Percentiles rank a stretch among this genome's conserved stretches.
Evolutionary conservation across 805 yeast species (phyloP).

Genomic region (Metschnikowia koreensis): DNA sequence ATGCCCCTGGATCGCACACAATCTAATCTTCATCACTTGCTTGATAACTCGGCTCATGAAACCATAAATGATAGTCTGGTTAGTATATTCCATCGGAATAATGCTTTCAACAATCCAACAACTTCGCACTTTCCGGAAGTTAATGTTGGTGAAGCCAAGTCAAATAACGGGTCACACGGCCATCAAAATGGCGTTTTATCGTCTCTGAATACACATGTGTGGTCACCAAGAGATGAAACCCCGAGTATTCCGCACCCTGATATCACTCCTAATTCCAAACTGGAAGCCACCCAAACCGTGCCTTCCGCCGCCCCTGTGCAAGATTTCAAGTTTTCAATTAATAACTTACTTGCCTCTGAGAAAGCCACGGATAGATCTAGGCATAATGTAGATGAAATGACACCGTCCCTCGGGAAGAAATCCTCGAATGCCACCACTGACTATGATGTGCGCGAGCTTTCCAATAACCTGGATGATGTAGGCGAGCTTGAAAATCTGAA

Average conservation of each 20-base stretch:
- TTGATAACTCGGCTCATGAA: background rate
- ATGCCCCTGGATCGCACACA: slow-evolving; percentile 1
- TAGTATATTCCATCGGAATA: background rate
- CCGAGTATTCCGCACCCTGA: background rate
- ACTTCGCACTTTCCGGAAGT: too few relatives aligned
- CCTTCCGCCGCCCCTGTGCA: background rate
- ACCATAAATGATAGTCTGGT: background rate
- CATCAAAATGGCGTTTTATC: background rate
- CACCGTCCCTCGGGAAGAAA: background rate
- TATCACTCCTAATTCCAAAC: too few relatives aligned
- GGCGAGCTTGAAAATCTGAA: background rate
- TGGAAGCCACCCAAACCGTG: background rate
- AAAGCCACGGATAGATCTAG: too few relatives aligned
- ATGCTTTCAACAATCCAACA: background rate
- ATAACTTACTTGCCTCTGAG: slow-evolving; percentile 1
- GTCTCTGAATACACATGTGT: background rate
- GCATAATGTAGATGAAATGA: too few relatives aligned
- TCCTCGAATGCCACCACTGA: background rate
- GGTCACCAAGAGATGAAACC: background rate
- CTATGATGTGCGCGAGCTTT: background rate
- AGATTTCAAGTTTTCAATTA: slow-evolving; percentile 3
- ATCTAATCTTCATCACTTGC: slow-evolving; percentile 4
- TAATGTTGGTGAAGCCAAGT: background rate
- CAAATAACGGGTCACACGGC: background rate
- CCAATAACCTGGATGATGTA: background rate